These are phyloP conservation scores for Zygotorulaspora sp. DNA, from an alignment of 805 yeast genomes.

Conservation along the genomic window DNA sequence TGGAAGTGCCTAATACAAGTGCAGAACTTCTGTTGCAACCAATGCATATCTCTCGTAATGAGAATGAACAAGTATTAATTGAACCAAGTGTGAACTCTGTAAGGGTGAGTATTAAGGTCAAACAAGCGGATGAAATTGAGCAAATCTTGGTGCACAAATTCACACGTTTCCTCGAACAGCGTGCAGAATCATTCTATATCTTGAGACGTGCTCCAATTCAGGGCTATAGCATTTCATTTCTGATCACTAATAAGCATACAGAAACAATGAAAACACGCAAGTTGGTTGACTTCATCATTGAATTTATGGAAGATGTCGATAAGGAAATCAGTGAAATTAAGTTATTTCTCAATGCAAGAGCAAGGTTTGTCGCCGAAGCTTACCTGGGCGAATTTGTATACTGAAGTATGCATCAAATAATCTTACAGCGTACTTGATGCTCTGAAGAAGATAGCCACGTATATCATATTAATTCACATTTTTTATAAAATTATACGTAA, in stretches of 20 bases:
- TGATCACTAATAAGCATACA: conserved; percentile 90
- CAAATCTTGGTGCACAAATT: conserved; percentile 90
- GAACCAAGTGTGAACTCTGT: conserved; percentile 93
- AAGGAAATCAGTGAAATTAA: conserved; percentile 98
- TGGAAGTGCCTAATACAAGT: conserved; percentile 74
- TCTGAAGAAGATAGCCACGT: too few species aligned
- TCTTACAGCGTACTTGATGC: too few species aligned
- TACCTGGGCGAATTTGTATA: conserved; percentile 85
- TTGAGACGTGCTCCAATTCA: conserved; percentile 85
- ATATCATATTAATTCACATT: too few species aligned
- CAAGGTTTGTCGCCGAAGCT: conserved; percentile 96
- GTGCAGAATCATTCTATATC: conserved; percentile 93
- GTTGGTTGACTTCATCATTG: conserved; percentile 92
- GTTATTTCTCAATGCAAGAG: conserved; percentile 92
- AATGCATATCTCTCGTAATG: conserved; percentile 86
- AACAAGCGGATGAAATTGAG: conserved; percentile 97
- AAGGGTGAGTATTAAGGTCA: conserved; percentile 84
- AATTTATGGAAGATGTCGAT: conserved; percentile 98
- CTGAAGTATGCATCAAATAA: too few species aligned
- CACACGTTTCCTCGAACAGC: conserved; percentile 85
- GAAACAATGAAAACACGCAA: conserved; percentile 94
- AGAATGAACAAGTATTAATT: conserved; percentile 84
- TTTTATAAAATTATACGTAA: too few species aligned
- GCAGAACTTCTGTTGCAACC: conserved; percentile 85
- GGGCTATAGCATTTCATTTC: conserved; percentile 89